Evolutionary conservation across 306 rosid genomes (phyloP).

Genomic region (Erythrophleum fordii): DNA sequence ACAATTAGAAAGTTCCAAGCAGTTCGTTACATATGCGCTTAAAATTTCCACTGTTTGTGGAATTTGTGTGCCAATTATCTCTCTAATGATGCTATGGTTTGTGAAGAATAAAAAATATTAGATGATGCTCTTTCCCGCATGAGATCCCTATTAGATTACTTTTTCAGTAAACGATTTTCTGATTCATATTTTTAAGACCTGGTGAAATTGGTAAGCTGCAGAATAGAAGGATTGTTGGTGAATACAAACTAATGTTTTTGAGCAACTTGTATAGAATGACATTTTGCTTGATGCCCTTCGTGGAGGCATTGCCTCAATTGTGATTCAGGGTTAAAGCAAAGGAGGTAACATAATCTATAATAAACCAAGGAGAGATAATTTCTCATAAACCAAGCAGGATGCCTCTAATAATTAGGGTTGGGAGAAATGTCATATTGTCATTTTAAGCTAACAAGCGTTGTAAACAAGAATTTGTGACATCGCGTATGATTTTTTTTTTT

Average conservation of each 20-base stretch:
- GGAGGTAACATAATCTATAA: background rate
- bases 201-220: background rate
- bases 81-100: background rate
- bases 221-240: background rate
- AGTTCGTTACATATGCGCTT: slow-evolving; percentile 12
- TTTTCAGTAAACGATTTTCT: slow-evolving; percentile 6
- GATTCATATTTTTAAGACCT: background rate
- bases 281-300: background rate
- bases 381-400: background rate
- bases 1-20: slow-evolving; percentile 25
- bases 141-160: slow-evolving; percentile 1
- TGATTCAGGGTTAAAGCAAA: background rate
- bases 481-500: too few relatives aligned
- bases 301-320: background rate
- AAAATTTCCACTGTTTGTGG: background rate
- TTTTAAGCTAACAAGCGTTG: background rate
- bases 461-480: background rate
- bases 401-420: background rate
- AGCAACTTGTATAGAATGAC: background rate
- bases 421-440: background rate
- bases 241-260: background rate
- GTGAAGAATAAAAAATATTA: slow-evolving; percentile 29
- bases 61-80: slow-evolving; percentile 17
- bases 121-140: background rate
- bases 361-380: background rate